Conservation (phyloP, 306 rosid species). For the Alnus glutinosa region DNA sequence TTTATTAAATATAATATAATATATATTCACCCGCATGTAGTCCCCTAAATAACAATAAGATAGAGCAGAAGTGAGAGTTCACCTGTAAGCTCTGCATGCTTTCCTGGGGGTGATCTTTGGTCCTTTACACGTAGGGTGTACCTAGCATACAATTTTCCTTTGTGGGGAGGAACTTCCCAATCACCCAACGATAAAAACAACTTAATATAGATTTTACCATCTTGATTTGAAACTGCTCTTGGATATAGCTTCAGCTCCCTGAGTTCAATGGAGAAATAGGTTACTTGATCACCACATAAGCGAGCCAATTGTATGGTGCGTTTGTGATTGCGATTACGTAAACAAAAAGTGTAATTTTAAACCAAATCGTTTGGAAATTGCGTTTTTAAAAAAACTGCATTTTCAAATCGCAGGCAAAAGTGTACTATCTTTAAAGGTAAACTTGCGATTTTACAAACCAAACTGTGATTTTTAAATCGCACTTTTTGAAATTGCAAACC, state of each 20-base stretch:
- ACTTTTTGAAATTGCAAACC: too few relatives aligned
- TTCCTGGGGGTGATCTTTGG: neutral
- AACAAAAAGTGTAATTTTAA: too few relatives aligned
- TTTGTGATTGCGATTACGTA: too few relatives aligned
- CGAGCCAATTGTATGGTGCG: neutral
- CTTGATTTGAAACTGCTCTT: neutral
- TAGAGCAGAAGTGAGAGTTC: neutral
- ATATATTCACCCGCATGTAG: too few relatives aligned
- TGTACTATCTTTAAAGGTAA: too few relatives aligned
- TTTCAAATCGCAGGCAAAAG: too few relatives aligned
- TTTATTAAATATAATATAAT: neutral
- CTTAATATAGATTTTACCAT: neutral
- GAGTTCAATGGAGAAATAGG: neutral
- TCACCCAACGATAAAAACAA: neutral
- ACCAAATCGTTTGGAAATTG: too few relatives aligned
- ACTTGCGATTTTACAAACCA: too few relatives aligned
- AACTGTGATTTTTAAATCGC: too few relatives aligned
- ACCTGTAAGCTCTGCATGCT: neutral
- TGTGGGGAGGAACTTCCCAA: slow-evolving; percentile 1
- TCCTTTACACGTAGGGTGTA: slow-evolving; percentile 6
- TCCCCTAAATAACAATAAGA: too few relatives aligned
- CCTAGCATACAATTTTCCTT: slow-evolving; percentile 2
- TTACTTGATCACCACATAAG: neutral
- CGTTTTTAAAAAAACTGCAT: too few relatives aligned
- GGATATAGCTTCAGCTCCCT: slow-evolving; percentile 7